Conservation (phyloP, 768 basidiomycete species). For the Boletus eberwhitei region DNA sequence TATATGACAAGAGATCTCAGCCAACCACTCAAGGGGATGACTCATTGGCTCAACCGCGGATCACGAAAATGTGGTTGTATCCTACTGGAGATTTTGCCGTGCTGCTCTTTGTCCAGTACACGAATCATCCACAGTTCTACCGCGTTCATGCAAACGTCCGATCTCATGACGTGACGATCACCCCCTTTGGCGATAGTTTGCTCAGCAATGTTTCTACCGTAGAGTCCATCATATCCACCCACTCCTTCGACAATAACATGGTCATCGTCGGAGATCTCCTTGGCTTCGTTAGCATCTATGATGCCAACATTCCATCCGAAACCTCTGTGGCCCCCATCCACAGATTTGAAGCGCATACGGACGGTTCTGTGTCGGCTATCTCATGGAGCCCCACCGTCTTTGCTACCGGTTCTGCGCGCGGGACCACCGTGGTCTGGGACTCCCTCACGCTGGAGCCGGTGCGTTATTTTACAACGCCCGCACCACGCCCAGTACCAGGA, state of each 20-base stretch:
- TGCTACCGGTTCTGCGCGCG: slow-evolving; percentile 62
- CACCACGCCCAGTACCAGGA: slow-evolving; percentile 34
- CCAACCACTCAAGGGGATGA: neutral
- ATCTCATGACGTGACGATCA: slow-evolving; percentile 30
- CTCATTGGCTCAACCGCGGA: neutral
- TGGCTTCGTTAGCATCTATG: slow-evolving; percentile 62
- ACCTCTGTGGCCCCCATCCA: slow-evolving; percentile 34
- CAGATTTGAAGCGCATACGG: slow-evolving; percentile 61
- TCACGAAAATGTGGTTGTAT: slow-evolving; percentile 20
- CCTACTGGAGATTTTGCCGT: slow-evolving; percentile 3
- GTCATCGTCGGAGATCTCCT: slow-evolving; percentile 62
- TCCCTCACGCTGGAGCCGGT: slow-evolving; percentile 58
- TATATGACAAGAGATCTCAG: slow-evolving; percentile 14
- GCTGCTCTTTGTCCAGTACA: slow-evolving; percentile 49
- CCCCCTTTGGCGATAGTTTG: slow-evolving; percentile 49
- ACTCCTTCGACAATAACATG: slow-evolving; percentile 43
- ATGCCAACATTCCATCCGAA: slow-evolving; percentile 36
- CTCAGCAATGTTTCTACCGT: slow-evolving; percentile 52
- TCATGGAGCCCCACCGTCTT: slow-evolving; percentile 58
- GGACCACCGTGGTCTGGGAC: slow-evolving; percentile 62
- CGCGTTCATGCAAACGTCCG: slow-evolving; percentile 40
- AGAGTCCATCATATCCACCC: slow-evolving; percentile 42
- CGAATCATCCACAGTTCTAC: slow-evolving; percentile 49
- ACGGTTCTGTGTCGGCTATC: slow-evolving; percentile 62
- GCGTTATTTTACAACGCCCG: slow-evolving; percentile 51